phyloP scores from a whole-genome alignment of 1,284 basidiomycete genomes.

The Kalmanozyma brasiliensis region DNA sequence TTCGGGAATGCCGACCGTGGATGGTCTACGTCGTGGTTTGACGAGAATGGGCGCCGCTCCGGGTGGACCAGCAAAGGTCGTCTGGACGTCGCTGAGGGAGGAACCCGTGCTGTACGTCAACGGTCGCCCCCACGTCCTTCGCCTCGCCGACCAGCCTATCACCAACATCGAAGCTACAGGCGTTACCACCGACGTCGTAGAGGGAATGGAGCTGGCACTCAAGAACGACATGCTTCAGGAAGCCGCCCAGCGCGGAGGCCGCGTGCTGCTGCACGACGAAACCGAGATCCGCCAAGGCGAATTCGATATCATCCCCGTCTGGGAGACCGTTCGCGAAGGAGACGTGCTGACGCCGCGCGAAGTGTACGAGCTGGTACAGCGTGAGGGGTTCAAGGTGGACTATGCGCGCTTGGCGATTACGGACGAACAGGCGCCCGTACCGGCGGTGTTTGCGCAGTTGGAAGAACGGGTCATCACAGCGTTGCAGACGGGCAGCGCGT shows the following conservation, averaged over 20 bases:
- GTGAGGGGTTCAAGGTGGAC: conserved; percentile 64
- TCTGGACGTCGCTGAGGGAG: conserved; percentile 66
- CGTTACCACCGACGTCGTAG: conserved; percentile 89
- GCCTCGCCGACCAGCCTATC: conserved; percentile 77
- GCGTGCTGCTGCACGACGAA: conserved; percentile 90
- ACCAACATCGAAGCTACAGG: conserved; percentile 77
- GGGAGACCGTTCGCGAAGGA: conserved; percentile 83
- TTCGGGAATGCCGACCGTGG: conserved; percentile 66
- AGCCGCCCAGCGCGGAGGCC: conserved; percentile 78
- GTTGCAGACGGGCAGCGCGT: conserved; percentile 51
- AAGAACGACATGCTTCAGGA: conserved; percentile 90
- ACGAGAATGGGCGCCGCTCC: conserved; percentile 60
- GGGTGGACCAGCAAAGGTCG: conserved; percentile 48
- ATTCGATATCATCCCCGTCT: conserved; percentile 75
- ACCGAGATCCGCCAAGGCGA: conserved; percentile 89
- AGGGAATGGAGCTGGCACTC: conserved; percentile 88
- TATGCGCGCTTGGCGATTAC: conserved; percentile 67
- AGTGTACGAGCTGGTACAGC: conserved; percentile 64
- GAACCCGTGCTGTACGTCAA: conserved; percentile 70
- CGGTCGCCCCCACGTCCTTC: conserved; percentile 82
- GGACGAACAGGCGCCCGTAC: conserved; percentile 67
- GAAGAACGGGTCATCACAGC: conserved; percentile 63
- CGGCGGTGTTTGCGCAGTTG: conserved; percentile 64
- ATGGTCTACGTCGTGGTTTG: conserved; percentile 62
- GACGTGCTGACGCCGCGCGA: conserved; percentile 95